Conservation (phyloP, 2,329 filamentous ascomycete species). For the Pseudomassariella vexata region DNA sequence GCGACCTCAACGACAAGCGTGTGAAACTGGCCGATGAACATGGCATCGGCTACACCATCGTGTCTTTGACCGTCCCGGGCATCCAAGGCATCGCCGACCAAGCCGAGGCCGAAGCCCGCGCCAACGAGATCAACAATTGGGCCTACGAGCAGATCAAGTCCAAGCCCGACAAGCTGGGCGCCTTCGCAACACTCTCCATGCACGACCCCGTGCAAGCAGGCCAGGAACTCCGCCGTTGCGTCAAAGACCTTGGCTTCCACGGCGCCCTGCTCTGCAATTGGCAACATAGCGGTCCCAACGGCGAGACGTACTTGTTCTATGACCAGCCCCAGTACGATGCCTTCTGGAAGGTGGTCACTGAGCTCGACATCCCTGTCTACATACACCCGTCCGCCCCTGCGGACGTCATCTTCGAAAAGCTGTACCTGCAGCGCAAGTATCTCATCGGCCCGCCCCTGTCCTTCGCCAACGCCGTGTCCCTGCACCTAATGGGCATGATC, state of each 20-base stretch:
- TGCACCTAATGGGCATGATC: conserved; percentile 49
- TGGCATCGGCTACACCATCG: conserved; percentile 41
- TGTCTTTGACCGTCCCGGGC: conserved; percentile 43
- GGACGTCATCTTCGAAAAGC: conserved; percentile 49
- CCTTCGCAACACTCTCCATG: conserved; percentile 44
- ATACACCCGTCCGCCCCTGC: conserved; percentile 56
- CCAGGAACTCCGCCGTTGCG: conserved; percentile 44
- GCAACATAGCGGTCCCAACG: conserved; percentile 51
- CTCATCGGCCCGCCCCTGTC: conserved; percentile 53
- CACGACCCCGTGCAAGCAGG: conserved; percentile 46
- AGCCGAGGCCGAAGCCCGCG: conserved; percentile 32
- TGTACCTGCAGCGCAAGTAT: conserved; percentile 54
- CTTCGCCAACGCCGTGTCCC: conserved; percentile 53
- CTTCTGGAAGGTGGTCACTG: conserved; percentile 53
- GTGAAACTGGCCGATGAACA: conserved; percentile 38
- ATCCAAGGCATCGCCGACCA: conserved; percentile 39
- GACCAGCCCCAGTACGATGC: conserved; percentile 54
- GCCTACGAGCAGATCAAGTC: conserved; percentile 30
- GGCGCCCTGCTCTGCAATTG: conserved; percentile 58
- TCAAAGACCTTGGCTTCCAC: conserved; percentile 54
- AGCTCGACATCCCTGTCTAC: conserved; percentile 60
- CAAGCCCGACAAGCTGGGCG: conserved; percentile 35
- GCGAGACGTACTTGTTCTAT: conserved; percentile 59
- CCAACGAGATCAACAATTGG: conserved; percentile 37
- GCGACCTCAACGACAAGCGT: conserved; percentile 32